Base-by-base conservation (phyloP, 2,329 filamentous ascomycete species). In the Fusarium pininemorale region DNA sequence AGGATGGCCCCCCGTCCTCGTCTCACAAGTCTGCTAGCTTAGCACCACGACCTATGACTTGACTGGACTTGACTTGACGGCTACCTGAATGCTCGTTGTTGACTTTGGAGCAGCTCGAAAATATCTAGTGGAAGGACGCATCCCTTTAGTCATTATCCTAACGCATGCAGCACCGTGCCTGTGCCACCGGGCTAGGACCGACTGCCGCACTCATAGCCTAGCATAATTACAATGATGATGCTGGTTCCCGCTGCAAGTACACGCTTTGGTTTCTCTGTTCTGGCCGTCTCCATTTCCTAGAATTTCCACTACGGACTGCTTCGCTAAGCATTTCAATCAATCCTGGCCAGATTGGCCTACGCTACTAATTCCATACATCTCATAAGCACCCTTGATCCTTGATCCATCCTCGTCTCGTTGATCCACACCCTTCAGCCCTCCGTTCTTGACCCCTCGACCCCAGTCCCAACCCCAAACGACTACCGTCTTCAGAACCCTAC, bases 401-500 rank as follows among this genome's bases (percentile, higher is more conserved):
- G 59, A 55, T 57, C 70, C 70, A 59, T 57, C 73, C 69, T 59
- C 60, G 69, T 66, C 67, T 73, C 54, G 57, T 79, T 71, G 70
- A 64, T 66, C 58, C 73, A 78, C 77, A 66, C 77, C 75, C 70
- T 67, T 78, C 76, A 78, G 75, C 75, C 76, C 70, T 78, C 74
- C 58, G 65, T 67, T 70, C 63, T 72, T 60, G 66, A 70, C 63
- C 73, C 72, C 72, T 64, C 62, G 61, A 55, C 65, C 76, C 76
- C 70, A 77, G 75, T 70, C 72, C 61, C 58, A 75, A 71, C 74
- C 72, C 76, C 75, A 77, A 78, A 78, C 77, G 74, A 77, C 76
- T 76, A 77, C 75, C 70, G 75, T 78, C 75, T 76, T 78, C 74
- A 70, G 70, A 75, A 77, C 75, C 75, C 69, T 76, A 77, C 75